These are phyloP conservation scores for Sporothrix curviconia DNA, from an alignment of 2,329 filamentous ascomycete species.

Conservation along the genomic window DNA sequence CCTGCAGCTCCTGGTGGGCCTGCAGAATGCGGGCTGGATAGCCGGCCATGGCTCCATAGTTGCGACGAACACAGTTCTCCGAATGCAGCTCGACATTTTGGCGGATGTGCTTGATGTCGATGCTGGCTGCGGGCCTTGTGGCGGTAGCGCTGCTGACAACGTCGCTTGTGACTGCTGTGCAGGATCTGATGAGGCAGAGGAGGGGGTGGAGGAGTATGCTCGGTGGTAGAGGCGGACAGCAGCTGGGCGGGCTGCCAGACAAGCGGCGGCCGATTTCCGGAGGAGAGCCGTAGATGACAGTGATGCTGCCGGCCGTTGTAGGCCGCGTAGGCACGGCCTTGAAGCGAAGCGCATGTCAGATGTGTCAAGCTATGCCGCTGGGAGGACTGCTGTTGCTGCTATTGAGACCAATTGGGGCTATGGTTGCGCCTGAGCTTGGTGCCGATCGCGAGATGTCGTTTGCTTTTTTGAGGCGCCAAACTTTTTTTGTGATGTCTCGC, in stretches of 20 bases:
- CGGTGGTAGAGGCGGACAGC: not conserved
- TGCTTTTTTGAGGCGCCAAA: not conserved
- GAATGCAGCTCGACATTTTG: conserved; percentile 74
- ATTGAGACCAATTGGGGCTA: not conserved
- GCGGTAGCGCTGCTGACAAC: conserved; percentile 24
- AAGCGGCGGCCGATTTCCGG: not conserved
- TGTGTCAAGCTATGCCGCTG: not conserved
- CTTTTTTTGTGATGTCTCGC: not conserved
- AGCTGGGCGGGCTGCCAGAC: not conserved
- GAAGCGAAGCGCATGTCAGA: not conserved
- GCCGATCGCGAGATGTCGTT: no score
- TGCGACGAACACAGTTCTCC: conserved; percentile 76
- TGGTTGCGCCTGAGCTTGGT: no score
- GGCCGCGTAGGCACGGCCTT: not conserved
- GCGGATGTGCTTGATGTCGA: conserved; percentile 87
- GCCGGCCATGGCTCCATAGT: conserved; percentile 57
- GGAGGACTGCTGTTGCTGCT: not conserved
- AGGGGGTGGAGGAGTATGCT: not conserved
- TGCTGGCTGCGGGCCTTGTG: conserved; percentile 66
- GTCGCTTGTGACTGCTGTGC: not conserved
- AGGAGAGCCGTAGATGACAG: not conserved
- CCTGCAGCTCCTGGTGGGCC: conserved; percentile 52
- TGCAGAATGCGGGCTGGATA: conserved; percentile 51
- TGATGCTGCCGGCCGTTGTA: no score
- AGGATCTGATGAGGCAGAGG: not conserved